A percentile compares a stretch with the other conserved stretches of the same genome.
phyloP scores from a whole-genome alignment of 768 basidiomycete species.

The Termitomyces sp. region DNA sequence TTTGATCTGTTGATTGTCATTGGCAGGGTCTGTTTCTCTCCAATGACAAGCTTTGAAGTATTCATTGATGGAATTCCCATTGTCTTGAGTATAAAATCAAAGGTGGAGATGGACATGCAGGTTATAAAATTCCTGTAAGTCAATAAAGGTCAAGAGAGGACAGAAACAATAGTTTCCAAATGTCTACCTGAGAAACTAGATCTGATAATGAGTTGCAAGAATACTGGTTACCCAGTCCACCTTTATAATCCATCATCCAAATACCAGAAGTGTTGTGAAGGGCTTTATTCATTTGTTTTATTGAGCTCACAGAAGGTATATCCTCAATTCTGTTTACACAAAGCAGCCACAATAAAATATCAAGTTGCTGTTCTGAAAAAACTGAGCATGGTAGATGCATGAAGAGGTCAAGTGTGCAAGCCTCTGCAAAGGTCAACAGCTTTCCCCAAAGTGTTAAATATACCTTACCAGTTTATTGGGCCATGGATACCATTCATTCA shows the following conservation, averaged over 20 bases:
- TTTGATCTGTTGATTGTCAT: not conserved
- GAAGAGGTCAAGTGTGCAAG: conserved; percentile 7
- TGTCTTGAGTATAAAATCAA: not conserved
- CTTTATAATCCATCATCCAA: not conserved
- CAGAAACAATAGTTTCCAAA: not conserved
- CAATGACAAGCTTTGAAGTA: conserved; percentile 1
- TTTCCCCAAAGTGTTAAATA: not conserved
- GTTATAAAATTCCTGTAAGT: conserved; percentile 5
- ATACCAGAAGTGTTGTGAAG: not conserved
- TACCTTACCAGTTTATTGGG: not conserved
- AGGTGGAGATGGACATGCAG: not conserved
- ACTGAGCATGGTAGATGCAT: conserved; percentile 10
- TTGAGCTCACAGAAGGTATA: not conserved
- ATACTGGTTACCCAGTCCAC: not conserved
- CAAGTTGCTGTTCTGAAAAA: conserved; percentile 8
- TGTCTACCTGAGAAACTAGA: not conserved
- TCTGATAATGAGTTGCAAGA: not conserved
- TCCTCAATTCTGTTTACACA: not conserved
- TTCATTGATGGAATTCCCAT: not conserved
- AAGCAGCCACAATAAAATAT: conserved; percentile 6
- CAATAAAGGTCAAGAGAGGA: not conserved
- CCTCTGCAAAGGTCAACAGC: not conserved
- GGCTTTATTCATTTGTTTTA: conserved; percentile 3
- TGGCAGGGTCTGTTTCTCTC: not conserved
- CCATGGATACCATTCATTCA: not conserved